Evolutionary conservation across 768 basidiomycete species (phyloP), one percentile per base, ranked within the genome.

Genomic region (Suillus paluster): DNA sequence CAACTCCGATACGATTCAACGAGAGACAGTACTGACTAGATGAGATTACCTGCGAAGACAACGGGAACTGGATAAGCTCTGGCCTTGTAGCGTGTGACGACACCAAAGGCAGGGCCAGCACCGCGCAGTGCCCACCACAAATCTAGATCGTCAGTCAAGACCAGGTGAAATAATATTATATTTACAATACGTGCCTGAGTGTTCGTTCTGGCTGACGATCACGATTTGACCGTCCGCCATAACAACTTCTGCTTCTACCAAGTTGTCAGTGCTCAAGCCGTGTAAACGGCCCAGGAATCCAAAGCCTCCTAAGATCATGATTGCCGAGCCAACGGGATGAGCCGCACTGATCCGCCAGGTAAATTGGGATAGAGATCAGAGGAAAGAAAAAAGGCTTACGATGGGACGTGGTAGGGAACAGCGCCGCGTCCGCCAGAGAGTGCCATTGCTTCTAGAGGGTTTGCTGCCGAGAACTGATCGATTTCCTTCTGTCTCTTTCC

Each of bases 171-270:
- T 21, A 5, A 50, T 15, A 25, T 15, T n/a, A 38, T 21, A 52
- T 38, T 53, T 15, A 73, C 77, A 61, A 56, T 11, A 75, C 77
- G 60, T 70, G 86, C 91, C 91, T 58, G 90, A 81, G 70, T 92
- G 77, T 44, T 89, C 88, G 5, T 83, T 81, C 68, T 95, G 87
- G 65, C 83, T 93, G 7, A 89, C 85, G 62, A 89, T 82, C 23
- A 94, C 83, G 50, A 97, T 90, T n/a, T 86, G 79, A 5, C 95
- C 95, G 74, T 97, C 94, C 5, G 94, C 91, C 19, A 95, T 81
- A 2, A 97, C 95, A 77, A 95, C 88, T 75, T 98, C 95, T 0
- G 91, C 90, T 70, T 97, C 95, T 6, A 96, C 90, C 27, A 97
- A 78, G 70, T 91, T 93, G 73, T 98, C 95, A 70, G 95, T 85